phyloP scores from a whole-genome alignment of 2,329 filamentous ascomycete genomes.

The Trichophyton equinum region DNA sequence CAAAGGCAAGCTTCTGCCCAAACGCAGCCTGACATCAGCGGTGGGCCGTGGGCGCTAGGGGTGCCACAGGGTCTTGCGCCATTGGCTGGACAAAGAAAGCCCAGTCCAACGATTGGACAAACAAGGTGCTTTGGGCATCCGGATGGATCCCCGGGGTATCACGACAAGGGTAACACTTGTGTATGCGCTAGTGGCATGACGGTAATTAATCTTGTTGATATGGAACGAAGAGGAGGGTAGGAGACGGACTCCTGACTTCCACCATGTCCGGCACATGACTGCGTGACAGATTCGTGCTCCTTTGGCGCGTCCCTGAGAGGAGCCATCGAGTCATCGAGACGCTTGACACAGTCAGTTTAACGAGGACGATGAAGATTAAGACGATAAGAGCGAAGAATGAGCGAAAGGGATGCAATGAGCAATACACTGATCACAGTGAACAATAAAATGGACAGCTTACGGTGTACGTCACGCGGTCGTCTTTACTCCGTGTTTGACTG shows the following conservation, averaged over 20 bases:
- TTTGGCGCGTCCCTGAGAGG: not conserved
- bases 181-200: constrained; percentile 2
- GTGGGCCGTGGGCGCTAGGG: not conserved
- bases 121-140: not conserved
- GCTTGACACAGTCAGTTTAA: not conserved
- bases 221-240: not conserved
- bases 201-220: not conserved
- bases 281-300: not conserved
- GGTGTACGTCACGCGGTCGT: not conserved
- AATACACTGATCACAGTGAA: not conserved
- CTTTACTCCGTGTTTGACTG: not conserved
- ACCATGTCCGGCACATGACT: not conserved
- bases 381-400: not conserved
- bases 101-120: not conserved
- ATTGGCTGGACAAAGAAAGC: not conserved
- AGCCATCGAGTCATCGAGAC: not conserved
- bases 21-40: not conserved
- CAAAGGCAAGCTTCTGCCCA: not conserved
- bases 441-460: not conserved
- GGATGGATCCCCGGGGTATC: not conserved
- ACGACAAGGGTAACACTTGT: not conserved
- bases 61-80: not conserved
- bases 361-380: not conserved
- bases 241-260: not conserved
- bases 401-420: not conserved